Conservation (phyloP, 2,329 filamentous ascomycete genomes). For the Davidsoniella virescens region DNA sequence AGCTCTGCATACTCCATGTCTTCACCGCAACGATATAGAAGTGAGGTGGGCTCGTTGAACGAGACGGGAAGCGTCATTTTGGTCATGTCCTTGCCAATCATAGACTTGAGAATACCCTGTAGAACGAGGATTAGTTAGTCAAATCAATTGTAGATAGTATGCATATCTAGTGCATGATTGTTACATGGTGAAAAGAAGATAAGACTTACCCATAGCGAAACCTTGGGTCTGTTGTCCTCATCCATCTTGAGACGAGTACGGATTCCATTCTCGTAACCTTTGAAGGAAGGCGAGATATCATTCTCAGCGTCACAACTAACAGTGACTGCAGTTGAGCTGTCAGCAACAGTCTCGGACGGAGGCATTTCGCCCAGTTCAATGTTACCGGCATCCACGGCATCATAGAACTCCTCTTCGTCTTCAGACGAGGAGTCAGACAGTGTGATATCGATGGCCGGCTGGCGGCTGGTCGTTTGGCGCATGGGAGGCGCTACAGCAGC, state of each 20-base stretch:
- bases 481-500: not conserved
- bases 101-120: slow-evolving; percentile 90
- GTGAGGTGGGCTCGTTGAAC: slow-evolving; percentile 94
- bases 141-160: not conserved
- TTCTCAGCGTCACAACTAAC: slow-evolving; percentile 25
- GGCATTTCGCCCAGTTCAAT: slow-evolving; percentile 64
- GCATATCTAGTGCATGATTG: not conserved
- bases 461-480: not conserved
- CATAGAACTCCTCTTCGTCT: slow-evolving; percentile 87
- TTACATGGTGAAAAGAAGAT: not conserved
- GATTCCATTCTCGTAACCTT: slow-evolving; percentile 80
- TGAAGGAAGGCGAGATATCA: slow-evolving; percentile 64
- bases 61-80: slow-evolving; percentile 98
- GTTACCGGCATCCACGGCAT: slow-evolving; percentile 85
- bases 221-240: slow-evolving; percentile 79
- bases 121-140: not conserved
- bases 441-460: slow-evolving; percentile 9
- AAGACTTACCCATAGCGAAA: slow-evolving; percentile 76
- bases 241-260: slow-evolving; percentile 72
- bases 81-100: slow-evolving; percentile 99
- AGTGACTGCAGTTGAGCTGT: slow-evolving; percentile 22
- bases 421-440: slow-evolving; percentile 70
- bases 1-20: slow-evolving; percentile 97
- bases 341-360: slow-evolving; percentile 26
- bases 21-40: slow-evolving; percentile 86